A percentile compares a stretch with the other conserved stretches of the same genome.
Evolutionary conservation across 2,329 filamentous ascomycete genomes (phyloP).

Genomic region (Grosmannia serpens): DNA sequence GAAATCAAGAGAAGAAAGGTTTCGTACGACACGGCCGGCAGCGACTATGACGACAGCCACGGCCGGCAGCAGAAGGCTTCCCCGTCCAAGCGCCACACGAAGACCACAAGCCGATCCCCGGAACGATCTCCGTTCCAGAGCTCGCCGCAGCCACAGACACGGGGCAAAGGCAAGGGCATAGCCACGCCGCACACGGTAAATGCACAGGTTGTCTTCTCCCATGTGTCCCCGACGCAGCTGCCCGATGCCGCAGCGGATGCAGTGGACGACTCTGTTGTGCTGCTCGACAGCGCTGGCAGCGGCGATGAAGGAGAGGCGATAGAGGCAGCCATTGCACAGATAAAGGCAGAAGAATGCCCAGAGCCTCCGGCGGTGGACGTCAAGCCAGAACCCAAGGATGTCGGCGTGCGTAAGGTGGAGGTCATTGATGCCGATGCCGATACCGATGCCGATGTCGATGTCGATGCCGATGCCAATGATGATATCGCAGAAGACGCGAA

Average conservation of each 20-base stretch:
- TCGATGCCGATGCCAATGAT: conserved; percentile 3
- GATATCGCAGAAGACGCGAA: conserved; percentile 9
- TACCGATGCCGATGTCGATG: neutral
- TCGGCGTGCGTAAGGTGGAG: too few relatives aligned
- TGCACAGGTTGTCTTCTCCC: neutral
- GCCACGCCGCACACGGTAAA: conserved; percentile 5
- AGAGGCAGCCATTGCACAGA: neutral
- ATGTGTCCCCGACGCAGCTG: neutral
- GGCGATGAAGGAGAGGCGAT: neutral
- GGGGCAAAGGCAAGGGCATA: conserved; percentile 9
- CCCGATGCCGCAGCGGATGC: neutral
- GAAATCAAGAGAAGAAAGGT: conserved; percentile 10
- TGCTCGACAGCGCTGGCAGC: neutral
- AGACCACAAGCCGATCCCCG: neutral
- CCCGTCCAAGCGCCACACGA: neutral
- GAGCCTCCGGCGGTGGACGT: neutral
- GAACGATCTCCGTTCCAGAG: neutral
- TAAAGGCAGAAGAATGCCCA: neutral
- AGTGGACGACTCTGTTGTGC: neutral
- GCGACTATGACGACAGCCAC: neutral
- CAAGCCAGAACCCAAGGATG: neutral
- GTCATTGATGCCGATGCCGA: neutral
- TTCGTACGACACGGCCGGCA: conserved; percentile 3
- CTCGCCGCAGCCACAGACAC: neutral
- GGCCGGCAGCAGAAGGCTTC: neutral